These are phyloP conservation scores for Lipomyces orientalis DNA, from an alignment of 805 yeast genomes.

Conservation along the genomic window DNA sequence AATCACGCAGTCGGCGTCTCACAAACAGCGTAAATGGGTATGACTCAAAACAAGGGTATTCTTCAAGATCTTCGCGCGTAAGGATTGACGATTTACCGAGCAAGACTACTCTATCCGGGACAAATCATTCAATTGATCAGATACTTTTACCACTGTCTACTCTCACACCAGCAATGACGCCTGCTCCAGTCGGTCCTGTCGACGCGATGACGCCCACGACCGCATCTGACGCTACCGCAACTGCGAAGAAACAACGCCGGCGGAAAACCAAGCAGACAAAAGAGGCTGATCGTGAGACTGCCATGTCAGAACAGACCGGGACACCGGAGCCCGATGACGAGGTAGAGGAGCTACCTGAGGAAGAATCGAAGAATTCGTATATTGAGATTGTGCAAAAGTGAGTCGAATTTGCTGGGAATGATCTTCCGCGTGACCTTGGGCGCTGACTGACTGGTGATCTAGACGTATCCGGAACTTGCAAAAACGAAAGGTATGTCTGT, in stretches of 20 bases:
- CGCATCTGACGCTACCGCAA: neutral
- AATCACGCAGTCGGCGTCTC: neutral
- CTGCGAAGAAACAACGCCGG: conserved; percentile 13
- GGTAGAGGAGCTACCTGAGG: conserved; percentile 12
- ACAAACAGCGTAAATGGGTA: neutral
- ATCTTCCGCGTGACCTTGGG: neutral
- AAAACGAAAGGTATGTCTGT: conserved; percentile 43
- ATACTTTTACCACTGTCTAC: neutral
- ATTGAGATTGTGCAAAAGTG: conserved; percentile 31
- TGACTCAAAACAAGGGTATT: neutral
- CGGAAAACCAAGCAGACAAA: conserved; percentile 14
- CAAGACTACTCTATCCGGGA: neutral
- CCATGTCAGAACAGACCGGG: neutral
- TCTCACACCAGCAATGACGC: neutral
- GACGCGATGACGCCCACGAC: neutral
- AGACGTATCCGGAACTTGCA: conserved; percentile 47
- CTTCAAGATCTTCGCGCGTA: neutral
- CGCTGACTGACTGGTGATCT: neutral
- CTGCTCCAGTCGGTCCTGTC: conserved; percentile 6
- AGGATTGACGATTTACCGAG: neutral
- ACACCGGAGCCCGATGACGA: conserved; percentile 1
- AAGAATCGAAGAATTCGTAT: conserved; percentile 27
- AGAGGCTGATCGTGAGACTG: conserved; percentile 7
- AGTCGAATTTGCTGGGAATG: conserved; percentile 5
- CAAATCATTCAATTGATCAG: neutral